Conservation (phyloP, 2,329 filamentous ascomycete species). For the Uncinocarpus reesii region DNA sequence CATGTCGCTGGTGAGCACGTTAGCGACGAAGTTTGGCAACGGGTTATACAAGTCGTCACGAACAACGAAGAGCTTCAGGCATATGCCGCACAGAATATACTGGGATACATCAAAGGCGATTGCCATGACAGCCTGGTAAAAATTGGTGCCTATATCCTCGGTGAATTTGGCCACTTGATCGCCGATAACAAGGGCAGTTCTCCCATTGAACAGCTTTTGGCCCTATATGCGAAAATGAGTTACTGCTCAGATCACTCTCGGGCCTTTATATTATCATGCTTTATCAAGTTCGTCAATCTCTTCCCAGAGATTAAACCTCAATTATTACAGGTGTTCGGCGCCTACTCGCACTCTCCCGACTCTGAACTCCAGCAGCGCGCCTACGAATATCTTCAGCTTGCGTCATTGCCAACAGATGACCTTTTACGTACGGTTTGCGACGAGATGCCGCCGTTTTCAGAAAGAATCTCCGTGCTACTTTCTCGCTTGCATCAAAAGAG, state of each 20-base stretch:
- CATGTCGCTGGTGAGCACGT: conserved; percentile 97
- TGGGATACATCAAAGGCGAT: conserved; percentile 84
- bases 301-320: conserved; percentile 98
- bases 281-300: conserved; percentile 94
- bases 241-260: conserved; percentile 80
- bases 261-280: conserved; percentile 88
- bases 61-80: conserved; percentile 98
- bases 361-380: conserved; percentile 92
- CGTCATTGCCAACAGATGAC: conserved; percentile 78
- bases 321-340: conserved; percentile 75
- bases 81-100: conserved; percentile 85
- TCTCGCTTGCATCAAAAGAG: conserved; percentile 93
- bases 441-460: conserved; percentile 97
- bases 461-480: conserved; percentile 80
- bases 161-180: conserved; percentile 93
- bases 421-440: conserved; percentile 88
- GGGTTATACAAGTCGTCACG: conserved; percentile 96
- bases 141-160: conserved; percentile 90
- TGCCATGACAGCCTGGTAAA: conserved; percentile 97
- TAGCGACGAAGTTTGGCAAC: conserved; percentile 97
- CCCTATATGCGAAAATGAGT: conserved; percentile 79
- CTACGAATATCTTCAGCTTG: conserved; percentile 84
- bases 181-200: conserved; percentile 86
- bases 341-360: conserved; percentile 90
- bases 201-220: conserved; percentile 93